Conservation (phyloP, 2,329 filamentous ascomycete species). For the Pestalotiopsis sp. region DNA sequence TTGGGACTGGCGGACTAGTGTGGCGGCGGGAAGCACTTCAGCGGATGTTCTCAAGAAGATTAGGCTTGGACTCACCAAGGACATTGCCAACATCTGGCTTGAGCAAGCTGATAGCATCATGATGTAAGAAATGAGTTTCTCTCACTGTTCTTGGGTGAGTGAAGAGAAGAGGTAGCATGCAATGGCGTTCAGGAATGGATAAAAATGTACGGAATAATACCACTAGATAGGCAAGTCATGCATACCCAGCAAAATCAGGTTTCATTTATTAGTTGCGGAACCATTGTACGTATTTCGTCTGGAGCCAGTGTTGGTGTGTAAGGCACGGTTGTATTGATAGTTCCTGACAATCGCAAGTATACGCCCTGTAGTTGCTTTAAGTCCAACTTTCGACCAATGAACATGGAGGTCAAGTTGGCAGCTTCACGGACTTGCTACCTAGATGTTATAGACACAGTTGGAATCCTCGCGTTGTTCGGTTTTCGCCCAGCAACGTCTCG, state of each 20-base stretch:
- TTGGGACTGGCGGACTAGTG: conserved; percentile 70
- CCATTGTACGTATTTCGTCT: no score
- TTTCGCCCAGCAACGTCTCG: no score
- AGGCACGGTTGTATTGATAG: not conserved
- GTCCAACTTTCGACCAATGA: not conserved
- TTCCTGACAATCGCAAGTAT: not conserved
- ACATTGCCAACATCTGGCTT: conserved; percentile 72
- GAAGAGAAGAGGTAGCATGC: not conserved
- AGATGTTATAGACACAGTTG: no score
- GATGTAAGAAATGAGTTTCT: conserved; percentile 29
- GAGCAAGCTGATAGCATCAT: conserved; percentile 64
- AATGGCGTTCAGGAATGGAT: conserved; percentile 1
- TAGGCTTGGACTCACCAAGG: conserved; percentile 73
- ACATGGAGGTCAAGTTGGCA: not conserved
- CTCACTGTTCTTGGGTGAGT: not conserved
- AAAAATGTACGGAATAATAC: conserved; percentile 2
- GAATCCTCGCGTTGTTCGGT: no score
- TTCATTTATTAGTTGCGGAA: conserved; percentile 18
- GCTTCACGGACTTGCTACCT: not conserved
- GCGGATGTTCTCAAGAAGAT: conserved; percentile 74
- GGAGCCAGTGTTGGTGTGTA: no score
- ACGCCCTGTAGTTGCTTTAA: not conserved
- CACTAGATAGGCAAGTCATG: not conserved
- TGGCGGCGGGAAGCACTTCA: conserved; percentile 61
- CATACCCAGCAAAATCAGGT: not conserved